Conservation (phyloP, 2,329 filamentous ascomycete species). For the Boeremia lycopersici region DNA sequence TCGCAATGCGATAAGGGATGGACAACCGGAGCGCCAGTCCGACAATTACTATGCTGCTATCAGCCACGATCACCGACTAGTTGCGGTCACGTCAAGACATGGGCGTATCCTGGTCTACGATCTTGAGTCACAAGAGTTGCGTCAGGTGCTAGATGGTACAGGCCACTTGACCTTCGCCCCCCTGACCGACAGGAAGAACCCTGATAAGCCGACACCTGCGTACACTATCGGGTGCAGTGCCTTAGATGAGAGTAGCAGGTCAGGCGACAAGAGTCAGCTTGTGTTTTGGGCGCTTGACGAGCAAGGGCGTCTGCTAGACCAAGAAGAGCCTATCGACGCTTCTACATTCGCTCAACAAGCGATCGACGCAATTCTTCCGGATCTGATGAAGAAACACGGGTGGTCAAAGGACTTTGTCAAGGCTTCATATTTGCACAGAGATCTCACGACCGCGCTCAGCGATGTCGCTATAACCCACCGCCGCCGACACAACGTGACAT, state of each 20-base stretch:
- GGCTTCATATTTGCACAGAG: constrained; percentile 24
- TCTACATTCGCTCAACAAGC: constrained; percentile 30
- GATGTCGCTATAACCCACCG: constrained; percentile 28
- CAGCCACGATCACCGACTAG: constrained; percentile 29
- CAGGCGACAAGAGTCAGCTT: constrained; percentile 14
- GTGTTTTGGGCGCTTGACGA: constrained; percentile 38
- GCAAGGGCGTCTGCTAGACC: constrained; percentile 32
- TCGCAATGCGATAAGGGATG: constrained; percentile 1
- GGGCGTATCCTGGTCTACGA: constrained; percentile 30
- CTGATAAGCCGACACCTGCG: constrained; percentile 7
- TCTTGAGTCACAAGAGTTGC: constrained; percentile 27
- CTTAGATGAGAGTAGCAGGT: background rate
- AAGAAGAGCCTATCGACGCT: constrained; percentile 36
- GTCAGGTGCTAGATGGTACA: constrained; percentile 32
- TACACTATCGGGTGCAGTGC: constrained; percentile 32
- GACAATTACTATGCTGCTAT: constrained; percentile 20
- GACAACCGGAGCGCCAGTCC: background rate
- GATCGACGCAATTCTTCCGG: constrained; percentile 32
- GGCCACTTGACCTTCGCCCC: constrained; percentile 27
- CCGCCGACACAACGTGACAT: constrained; percentile 26
- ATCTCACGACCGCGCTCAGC: constrained; percentile 27
- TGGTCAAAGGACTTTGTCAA: constrained; percentile 35
- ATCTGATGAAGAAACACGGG: constrained; percentile 32
- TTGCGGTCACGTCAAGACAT: constrained; percentile 27
- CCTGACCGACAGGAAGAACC: background rate